These are phyloP conservation scores for Leccinum broughii DNA, from an alignment of 768 basidiomycete genomes.

Conservation along the genomic window DNA sequence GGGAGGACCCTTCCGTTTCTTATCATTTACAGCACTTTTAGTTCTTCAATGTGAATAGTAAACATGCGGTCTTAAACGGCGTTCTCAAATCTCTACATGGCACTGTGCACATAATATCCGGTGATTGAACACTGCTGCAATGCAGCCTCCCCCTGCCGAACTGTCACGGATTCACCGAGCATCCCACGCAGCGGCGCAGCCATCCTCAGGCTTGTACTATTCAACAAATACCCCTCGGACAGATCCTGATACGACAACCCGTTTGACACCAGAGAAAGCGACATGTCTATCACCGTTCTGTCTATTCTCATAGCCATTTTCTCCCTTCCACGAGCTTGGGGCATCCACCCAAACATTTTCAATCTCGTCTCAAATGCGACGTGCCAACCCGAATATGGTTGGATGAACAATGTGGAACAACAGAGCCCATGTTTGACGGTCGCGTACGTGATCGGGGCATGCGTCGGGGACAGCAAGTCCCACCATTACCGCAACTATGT, in stretches of 20 bases:
- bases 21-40: neutral
- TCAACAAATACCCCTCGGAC: neutral
- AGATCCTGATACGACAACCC: neutral
- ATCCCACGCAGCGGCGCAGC: neutral
- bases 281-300: constrained; percentile 6
- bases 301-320: neutral
- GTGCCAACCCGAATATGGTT: constrained; percentile 20
- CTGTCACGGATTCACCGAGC: neutral
- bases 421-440: constrained; percentile 26
- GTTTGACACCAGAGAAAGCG: neutral
- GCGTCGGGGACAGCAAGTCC: constrained; percentile 26
- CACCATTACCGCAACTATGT: neutral
- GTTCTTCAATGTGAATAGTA: neutral
- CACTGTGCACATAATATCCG: neutral
- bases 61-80: neutral
- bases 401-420: constrained; percentile 27
- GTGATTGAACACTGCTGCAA: constrained; percentile 9
- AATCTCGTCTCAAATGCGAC: constrained; percentile 12
- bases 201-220: neutral
- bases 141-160: neutral
- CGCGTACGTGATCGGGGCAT: constrained; percentile 34
- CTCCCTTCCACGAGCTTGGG: constrained; percentile 8
- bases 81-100: neutral
- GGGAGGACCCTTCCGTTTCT: neutral
- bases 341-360: constrained; percentile 13